A percentile compares a stretch with the other conserved stretches of the same genome.
phyloP scores from a whole-genome alignment of 2,329 filamentous ascomycete genomes.

The Scopulariopsis brevicaulis region DNA sequence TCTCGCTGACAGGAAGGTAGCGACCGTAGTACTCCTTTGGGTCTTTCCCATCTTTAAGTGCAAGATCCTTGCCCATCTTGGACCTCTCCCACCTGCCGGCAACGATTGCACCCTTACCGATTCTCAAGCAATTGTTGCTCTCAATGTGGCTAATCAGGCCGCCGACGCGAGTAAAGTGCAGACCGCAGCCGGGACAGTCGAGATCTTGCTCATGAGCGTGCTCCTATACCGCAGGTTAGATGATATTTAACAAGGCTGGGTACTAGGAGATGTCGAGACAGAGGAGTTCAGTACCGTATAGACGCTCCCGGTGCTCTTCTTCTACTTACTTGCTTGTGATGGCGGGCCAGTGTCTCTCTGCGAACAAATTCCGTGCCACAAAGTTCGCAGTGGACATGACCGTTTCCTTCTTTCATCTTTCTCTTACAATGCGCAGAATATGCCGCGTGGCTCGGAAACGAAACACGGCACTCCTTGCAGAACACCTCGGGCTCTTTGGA shows the following conservation, averaged over 20 bases:
- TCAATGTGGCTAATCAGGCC: constrained; percentile 34
- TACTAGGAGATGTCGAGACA: neutral
- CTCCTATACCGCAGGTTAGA: neutral
- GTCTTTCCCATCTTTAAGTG: constrained; percentile 3
- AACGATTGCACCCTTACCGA: constrained; percentile 21
- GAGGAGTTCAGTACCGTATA: neutral
- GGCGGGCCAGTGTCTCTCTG: constrained; percentile 14
- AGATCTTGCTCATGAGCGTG: neutral
- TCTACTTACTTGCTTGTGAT: constrained; percentile 22
- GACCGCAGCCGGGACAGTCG: constrained; percentile 20
- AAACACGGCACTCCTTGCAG: constrained; percentile 2
- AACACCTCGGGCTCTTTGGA: neutral
- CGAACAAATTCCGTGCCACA: constrained; percentile 16
- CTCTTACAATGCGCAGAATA: neutral
- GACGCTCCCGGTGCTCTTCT: neutral
- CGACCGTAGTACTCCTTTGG: constrained; percentile 8
- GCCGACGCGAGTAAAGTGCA: constrained; percentile 22
- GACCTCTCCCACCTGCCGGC: constrained; percentile 22
- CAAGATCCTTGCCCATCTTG: constrained; percentile 19
- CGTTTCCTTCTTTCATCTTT: constrained; percentile 2
- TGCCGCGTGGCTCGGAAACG: neutral
- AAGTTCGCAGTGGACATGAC: constrained; percentile 15
- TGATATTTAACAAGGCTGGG: neutral
- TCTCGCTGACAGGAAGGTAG: neutral
- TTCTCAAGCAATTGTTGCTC: constrained; percentile 21